A percentile compares a stretch with the other conserved stretches of the same genome.
Evolutionary conservation across 495 filamentous ascomycete species (phyloP).

Genomic region (Delitschia confertaspora): DNA sequence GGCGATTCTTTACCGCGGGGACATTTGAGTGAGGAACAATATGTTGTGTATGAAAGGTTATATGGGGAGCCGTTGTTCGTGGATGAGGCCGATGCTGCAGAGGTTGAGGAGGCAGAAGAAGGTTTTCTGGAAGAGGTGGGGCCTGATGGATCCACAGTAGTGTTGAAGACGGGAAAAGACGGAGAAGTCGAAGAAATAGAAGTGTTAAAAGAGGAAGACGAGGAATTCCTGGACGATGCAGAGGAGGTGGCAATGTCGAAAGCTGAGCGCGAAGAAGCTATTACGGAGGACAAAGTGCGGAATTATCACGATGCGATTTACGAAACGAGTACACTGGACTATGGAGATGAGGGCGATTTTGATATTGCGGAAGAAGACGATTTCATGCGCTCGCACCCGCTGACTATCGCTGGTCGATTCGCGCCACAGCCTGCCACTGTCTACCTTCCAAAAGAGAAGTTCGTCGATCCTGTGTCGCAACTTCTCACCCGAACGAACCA

Average conservation of each 20-base stretch:
- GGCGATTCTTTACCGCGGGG: constrained; percentile 71
- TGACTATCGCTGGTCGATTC: constrained; percentile 45
- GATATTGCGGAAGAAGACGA: constrained; percentile 32
- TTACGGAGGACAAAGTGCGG: constrained; percentile 7
- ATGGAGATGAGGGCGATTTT: constrained; percentile 36
- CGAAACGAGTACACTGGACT: constrained; percentile 25
- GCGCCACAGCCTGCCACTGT: constrained; percentile 67
- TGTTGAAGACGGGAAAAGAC: constrained; percentile 48
- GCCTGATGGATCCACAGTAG: constrained; percentile 19
- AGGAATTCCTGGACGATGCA: constrained; percentile 17
- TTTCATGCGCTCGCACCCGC: constrained; percentile 49
- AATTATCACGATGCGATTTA: constrained; percentile 19
- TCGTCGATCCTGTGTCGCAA: constrained; percentile 57
- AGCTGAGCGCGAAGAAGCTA: constrained; percentile 12
- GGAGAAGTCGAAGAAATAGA: constrained; percentile 32
- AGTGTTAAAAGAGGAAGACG: constrained; percentile 25
- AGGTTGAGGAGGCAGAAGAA: constrained; percentile 30
- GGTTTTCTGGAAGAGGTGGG: constrained; percentile 35
- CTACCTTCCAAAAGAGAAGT: constrained; percentile 52
- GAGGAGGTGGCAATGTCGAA: constrained; percentile 33
- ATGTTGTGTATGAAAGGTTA: constrained; percentile 64
- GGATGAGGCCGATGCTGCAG: constrained; percentile 45
- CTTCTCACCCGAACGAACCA: constrained; percentile 58
- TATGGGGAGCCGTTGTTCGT: constrained; percentile 62
- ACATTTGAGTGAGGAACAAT: constrained; percentile 60